Evolutionary conservation across 148 eudicot species (phyloP), one percentile per base, ranked within the genome.

Genomic region (Rhododendron henanense): DNA sequence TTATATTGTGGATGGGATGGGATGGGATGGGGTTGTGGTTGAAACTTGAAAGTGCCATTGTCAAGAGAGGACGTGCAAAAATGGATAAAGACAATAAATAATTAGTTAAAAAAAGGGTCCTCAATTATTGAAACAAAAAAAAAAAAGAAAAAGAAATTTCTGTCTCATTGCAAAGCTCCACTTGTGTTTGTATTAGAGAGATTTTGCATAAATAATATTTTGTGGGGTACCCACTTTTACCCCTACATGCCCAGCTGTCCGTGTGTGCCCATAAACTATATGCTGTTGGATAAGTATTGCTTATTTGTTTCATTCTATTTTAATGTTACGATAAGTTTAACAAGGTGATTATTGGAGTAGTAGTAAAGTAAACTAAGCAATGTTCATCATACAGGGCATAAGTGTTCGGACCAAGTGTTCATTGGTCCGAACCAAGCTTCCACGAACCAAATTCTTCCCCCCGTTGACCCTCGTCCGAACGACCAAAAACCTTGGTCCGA

Each of bases 151-250:
- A 48, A 61, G 21, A 33, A 57, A 39, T 19, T 81, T 81, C 45
- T 61, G 84, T 82, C 84, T 39, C 74, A 61, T 82, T 82, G 50
- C 84, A 77, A 77, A 82, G 73, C 35, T 82, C 65, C 84, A 81
- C 31, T 59, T 41, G 28, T 61, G 21, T 39, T 61, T 82, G 31
- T 82, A 25, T 63, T 39, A 23, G 35, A 13, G 39, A 41, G 39
- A 41, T 61, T 9, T 82, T 41, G n/a, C 51, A 37, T 82, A 41
- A n/a, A 82, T 39, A 21, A 37, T 41, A 41, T 41, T 82, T n/a
- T 41, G 75, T 39, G 35, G 84, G 84, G 51, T 39, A 82, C 19
- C 25, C 28, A 19, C 19, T 0, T 37, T 44, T 59, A 21, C 50
- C 45, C 23, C 18, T 82, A 23, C 50, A 10, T 37, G 50, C 47